phyloP scores from a whole-genome alignment of 2,329 filamentous ascomycete genomes.

The Orbilia brochopaga region DNA sequence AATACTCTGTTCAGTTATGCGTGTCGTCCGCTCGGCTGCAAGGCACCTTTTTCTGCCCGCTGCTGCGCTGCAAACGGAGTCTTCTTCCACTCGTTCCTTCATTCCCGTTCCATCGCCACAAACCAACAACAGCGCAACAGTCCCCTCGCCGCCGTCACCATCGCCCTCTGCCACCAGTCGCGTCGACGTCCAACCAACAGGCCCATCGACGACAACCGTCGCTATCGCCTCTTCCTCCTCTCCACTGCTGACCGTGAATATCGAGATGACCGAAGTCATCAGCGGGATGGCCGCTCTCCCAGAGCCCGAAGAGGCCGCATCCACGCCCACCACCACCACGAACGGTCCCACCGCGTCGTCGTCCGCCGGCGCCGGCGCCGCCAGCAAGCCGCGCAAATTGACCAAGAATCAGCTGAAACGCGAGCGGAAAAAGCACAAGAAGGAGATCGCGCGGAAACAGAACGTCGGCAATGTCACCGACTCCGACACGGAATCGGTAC shows the following conservation, averaged over 20 bases:
- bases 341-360: constrained; percentile 46
- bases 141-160: constrained; percentile 3
- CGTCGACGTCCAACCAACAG: constrained; percentile 8
- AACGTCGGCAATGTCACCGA: constrained; percentile 51
- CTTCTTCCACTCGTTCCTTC: background rate
- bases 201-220: too few relatives aligned
- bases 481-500: constrained; percentile 58
- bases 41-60: constrained; percentile 19
- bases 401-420: constrained; percentile 94
- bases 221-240: background rate
- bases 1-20: background rate
- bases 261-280: constrained; percentile 40
- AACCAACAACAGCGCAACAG: constrained; percentile 8
- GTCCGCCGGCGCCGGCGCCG: too few relatives aligned
- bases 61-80: background rate
- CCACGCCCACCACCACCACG: constrained; percentile 12
- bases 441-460: constrained; percentile 68
- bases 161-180: background rate
- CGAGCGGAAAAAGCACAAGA: constrained; percentile 92
- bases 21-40: constrained; percentile 18
- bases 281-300: constrained; percentile 36
- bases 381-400: constrained; percentile 64
- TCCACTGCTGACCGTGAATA: background rate
- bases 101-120: constrained; percentile 13
- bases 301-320: constrained; percentile 23